These are phyloP conservation scores for Russula griseocarnosa DNA, from an alignment of 768 basidiomycete genomes.

Conservation along the genomic window DNA sequence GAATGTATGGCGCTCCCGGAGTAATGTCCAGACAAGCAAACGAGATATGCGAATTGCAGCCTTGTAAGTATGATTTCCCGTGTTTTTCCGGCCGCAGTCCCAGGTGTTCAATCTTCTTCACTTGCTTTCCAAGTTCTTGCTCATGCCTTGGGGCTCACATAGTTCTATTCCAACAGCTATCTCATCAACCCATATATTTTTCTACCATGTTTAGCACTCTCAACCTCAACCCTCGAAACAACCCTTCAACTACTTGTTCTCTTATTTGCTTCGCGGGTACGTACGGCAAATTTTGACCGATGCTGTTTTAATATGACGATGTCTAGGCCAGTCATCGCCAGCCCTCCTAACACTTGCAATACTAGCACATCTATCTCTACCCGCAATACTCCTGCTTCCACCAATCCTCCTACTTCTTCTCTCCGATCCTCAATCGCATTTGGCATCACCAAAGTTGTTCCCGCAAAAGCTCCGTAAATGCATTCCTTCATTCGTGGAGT, in stretches of 20 bases:
- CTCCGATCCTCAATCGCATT: slow-evolving; percentile 56
- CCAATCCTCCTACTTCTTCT: slow-evolving; percentile 67
- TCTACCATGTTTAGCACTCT: slow-evolving; percentile 72
- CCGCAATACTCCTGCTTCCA: slow-evolving; percentile 61
- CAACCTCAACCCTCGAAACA: slow-evolving; percentile 82
- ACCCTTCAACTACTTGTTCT: slow-evolving; percentile 60
- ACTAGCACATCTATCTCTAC: slow-evolving; percentile 66
- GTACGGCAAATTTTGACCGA: slow-evolving; percentile 13
- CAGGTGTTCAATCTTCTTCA: background rate
- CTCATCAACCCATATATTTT: slow-evolving; percentile 88
- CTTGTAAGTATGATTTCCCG: slow-evolving; percentile 46
- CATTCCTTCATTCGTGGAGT: slow-evolving; percentile 46
- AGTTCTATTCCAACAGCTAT: slow-evolving; percentile 49
- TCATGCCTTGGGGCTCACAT: background rate
- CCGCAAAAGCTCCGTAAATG: slow-evolving; percentile 19
- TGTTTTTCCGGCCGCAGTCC: background rate
- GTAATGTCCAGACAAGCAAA: slow-evolving; percentile 43
- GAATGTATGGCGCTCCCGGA: slow-evolving; percentile 62
- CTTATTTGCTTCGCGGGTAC: slow-evolving; percentile 66
- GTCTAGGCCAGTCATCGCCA: slow-evolving; percentile 53
- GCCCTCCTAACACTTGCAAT: slow-evolving; percentile 67
- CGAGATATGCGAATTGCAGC: slow-evolving; percentile 62
- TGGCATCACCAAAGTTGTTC: slow-evolving; percentile 54
- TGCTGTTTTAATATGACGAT: background rate
- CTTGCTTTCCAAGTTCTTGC: background rate